Percentiles rank a stretch among this genome's conserved stretches.
Evolutionary conservation across 805 yeast genomes (phyloP).

Genomic region (Cyberlindnera subsufficiens): DNA sequence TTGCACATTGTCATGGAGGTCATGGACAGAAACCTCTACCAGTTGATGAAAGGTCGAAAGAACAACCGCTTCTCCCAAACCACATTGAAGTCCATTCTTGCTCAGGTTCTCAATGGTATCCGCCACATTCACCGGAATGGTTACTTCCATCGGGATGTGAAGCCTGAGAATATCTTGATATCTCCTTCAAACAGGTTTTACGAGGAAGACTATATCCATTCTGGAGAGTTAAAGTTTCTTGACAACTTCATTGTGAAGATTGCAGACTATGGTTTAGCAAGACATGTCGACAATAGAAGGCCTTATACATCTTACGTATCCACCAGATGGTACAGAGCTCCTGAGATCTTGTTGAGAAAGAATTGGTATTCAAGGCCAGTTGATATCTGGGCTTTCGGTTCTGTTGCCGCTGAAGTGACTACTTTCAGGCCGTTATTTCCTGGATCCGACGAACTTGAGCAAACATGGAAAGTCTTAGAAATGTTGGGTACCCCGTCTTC

Average conservation of each 20-base stretch:
- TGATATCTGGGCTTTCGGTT: slow-evolving; percentile 85
- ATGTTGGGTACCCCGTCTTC: slow-evolving; percentile 68
- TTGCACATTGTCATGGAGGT: slow-evolving; percentile 86
- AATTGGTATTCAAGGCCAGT: slow-evolving; percentile 59
- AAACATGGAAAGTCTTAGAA: slow-evolving; percentile 60
- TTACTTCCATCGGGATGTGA: slow-evolving; percentile 83
- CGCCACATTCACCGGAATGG: slow-evolving; percentile 70
- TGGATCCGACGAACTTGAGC: slow-evolving; percentile 75
- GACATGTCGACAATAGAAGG: slow-evolving; percentile 45
- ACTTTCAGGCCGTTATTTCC: slow-evolving; percentile 78
- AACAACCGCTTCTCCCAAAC: slow-evolving; percentile 45
- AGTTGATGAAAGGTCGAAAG: slow-evolving; percentile 62
- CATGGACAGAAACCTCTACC: slow-evolving; percentile 77
- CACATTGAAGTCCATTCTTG: slow-evolving; percentile 58
- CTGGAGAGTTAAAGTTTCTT: slow-evolving; percentile 16
- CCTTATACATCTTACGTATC: slow-evolving; percentile 74
- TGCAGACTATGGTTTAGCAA: slow-evolving; percentile 78
- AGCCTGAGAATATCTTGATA: slow-evolving; percentile 87
- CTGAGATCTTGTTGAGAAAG: slow-evolving; percentile 68
- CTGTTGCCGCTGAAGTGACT: slow-evolving; percentile 69
- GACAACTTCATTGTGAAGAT: slow-evolving; percentile 58
- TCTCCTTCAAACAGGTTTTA: slow-evolving; percentile 51
- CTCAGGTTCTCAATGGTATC: slow-evolving; percentile 72
- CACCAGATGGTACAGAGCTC: slow-evolving; percentile 84
- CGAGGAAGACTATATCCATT: slow-evolving; percentile 26